Evolutionary conservation across 2,329 filamentous ascomycete genomes (phyloP).

Genomic region (Coniochaeta ligniaria): DNA sequence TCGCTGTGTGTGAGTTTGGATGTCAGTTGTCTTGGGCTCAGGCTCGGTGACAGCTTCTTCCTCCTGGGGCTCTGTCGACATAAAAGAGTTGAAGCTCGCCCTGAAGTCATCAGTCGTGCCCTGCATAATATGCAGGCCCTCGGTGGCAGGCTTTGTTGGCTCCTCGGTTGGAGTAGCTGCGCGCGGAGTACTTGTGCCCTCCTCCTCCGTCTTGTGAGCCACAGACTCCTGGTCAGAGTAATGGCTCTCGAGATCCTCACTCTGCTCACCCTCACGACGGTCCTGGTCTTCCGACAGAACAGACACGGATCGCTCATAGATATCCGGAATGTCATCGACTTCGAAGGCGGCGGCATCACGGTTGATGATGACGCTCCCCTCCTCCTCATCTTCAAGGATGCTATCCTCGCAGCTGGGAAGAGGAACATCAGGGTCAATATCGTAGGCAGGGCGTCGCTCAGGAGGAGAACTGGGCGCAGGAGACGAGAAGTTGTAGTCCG

Average conservation of each 20-base stretch:
- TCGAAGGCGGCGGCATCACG: slow-evolving; percentile 53
- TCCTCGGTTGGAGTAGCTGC: slow-evolving; percentile 30
- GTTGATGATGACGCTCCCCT: slow-evolving; percentile 60
- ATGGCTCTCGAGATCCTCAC: slow-evolving; percentile 45
- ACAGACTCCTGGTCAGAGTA: slow-evolving; percentile 35
- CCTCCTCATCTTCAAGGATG: slow-evolving; percentile 44
- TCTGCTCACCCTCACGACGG: slow-evolving; percentile 20
- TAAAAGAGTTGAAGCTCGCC: slow-evolving; percentile 37
- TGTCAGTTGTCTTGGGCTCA: slow-evolving; percentile 25
- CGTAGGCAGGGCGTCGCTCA: slow-evolving; percentile 42
- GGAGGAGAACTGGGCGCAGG: slow-evolving; percentile 52
- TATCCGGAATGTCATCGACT: slow-evolving; percentile 45
- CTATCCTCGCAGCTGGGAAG: slow-evolving; percentile 80
- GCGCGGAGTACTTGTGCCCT: slow-evolving; percentile 45
- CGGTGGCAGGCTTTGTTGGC: slow-evolving; percentile 2
- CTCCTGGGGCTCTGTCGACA: slow-evolving; percentile 26
- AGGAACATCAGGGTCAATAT: slow-evolving; percentile 76
- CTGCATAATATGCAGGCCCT: slow-evolving; percentile 10
- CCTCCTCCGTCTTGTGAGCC: slow-evolving; percentile 28
- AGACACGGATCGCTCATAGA: slow-evolving; percentile 50
- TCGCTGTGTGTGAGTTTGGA: slow-evolving; percentile 27
- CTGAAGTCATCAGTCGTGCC: slow-evolving; percentile 23
- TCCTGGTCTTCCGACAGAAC: slow-evolving; percentile 13
- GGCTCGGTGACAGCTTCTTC: slow-evolving; percentile 11
- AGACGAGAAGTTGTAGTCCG: slow-evolving; percentile 59